Evolutionary conservation across 345 rosid genomes (phyloP).

Genomic region (Trapa incisa): DNA sequence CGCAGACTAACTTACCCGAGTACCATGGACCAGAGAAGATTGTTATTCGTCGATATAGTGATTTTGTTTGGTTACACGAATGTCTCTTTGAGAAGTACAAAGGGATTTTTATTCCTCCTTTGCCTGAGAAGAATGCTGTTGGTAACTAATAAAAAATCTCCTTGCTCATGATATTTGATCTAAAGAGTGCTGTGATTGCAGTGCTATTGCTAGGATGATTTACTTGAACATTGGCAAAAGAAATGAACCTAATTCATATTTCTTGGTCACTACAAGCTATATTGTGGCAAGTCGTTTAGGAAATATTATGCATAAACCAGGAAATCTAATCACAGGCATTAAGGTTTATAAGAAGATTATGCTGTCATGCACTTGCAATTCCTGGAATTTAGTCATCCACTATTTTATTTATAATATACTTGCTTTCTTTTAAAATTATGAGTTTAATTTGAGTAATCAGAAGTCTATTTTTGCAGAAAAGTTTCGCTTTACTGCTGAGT

Average conservation of each 20-base stretch:
- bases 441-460: neutral
- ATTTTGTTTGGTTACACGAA: conserved; percentile 88
- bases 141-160: conserved; percentile 32
- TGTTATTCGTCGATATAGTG: conserved; percentile 89
- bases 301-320: neutral
- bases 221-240: neutral
- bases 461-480: conserved; percentile 52
- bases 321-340: neutral
- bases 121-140: conserved; percentile 97
- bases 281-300: neutral
- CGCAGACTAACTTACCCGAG: conserved; percentile 72
- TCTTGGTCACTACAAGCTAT: neutral
- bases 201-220: neutral
- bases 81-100: conserved; percentile 80
- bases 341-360: neutral
- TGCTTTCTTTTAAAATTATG: neutral
- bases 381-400: neutral
- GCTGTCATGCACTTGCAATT: neutral
- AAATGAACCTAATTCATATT: neutral
- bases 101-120: conserved; percentile 87
- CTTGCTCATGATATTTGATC: conserved; percentile 1
- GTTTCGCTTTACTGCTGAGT: conserved; percentile 92
- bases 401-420: neutral
- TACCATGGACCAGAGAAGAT: conserved; percentile 93
- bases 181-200: neutral